A percentile compares a stretch with the other conserved stretches of the same genome.
Evolutionary conservation across 176 grass and related monocot genomes (phyloP).

Genomic region (Puccinellia tenuiflora): DNA sequence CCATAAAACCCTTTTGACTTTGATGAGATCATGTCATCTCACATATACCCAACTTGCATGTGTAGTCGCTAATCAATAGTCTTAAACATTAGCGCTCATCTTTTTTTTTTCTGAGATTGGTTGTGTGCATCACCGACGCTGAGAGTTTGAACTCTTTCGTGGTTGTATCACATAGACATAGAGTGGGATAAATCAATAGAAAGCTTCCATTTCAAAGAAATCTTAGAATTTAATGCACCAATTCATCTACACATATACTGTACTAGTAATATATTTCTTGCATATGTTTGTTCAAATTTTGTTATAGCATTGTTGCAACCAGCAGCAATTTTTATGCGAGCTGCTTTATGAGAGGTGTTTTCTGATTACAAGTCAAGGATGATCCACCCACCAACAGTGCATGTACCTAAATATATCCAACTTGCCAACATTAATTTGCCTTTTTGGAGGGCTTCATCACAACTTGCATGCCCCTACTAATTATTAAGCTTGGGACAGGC

Average conservation of each 20-base stretch:
- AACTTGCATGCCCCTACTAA: neutral
- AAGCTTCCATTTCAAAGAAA: neutral
- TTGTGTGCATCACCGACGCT: no score
- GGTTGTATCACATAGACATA: no score
- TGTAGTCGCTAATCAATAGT: neutral
- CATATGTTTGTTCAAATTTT: neutral
- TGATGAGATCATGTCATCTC: neutral
- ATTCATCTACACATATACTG: no score
- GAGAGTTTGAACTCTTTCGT: no score
- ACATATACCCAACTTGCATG: neutral
- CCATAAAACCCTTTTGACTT: neutral
- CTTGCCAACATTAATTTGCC: neutral
- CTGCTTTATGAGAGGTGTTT: slow-evolving; percentile 2
- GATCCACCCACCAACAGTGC: slow-evolving; percentile 34
- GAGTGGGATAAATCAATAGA: neutral
- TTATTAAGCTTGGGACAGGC: neutral
- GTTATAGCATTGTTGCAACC: slow-evolving; percentile 16
- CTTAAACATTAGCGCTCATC: neutral
- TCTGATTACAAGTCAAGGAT: slow-evolving; percentile 26
- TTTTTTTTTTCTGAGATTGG: neutral
- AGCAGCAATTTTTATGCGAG: neutral
- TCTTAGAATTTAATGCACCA: no score
- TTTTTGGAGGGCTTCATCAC: neutral
- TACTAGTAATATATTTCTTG: neutral
- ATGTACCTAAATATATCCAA: neutral